Evolutionary conservation across 2,329 filamentous ascomycete species (phyloP).

Genomic region (Fusarium cicatricum): DNA sequence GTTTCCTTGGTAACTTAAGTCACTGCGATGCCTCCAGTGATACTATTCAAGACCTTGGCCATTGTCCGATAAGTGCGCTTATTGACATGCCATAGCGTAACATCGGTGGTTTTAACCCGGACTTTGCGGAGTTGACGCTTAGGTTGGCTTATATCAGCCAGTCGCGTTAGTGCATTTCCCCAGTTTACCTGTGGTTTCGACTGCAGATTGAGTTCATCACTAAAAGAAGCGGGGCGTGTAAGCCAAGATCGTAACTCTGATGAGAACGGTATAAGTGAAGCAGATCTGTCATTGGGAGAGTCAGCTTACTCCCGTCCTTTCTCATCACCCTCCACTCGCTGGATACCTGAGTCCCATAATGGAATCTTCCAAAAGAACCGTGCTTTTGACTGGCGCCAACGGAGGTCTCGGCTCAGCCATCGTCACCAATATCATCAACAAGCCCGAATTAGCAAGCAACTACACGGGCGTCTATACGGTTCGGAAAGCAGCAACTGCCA

Average conservation of each 20-base stretch:
- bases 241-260: not conserved
- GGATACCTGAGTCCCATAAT: constrained; percentile 1
- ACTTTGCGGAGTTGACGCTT: constrained; percentile 21
- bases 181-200: not conserved
- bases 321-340: not conserved
- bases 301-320: not conserved
- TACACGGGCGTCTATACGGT: constrained; percentile 50
- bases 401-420: constrained; percentile 50
- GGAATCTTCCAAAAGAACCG: constrained; percentile 40
- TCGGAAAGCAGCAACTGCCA: constrained; percentile 44
- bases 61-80: too few relatives aligned
- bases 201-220: not conserved
- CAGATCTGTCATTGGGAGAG: not conserved
- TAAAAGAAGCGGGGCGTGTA: constrained; percentile 24
- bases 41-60: too few relatives aligned
- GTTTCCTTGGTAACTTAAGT: too few relatives aligned
- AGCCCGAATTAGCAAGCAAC: constrained; percentile 41
- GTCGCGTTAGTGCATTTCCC: constrained; percentile 10
- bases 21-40: too few relatives aligned
- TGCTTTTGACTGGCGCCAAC: constrained; percentile 51
- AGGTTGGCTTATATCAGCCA: constrained; percentile 40
- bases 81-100: too few relatives aligned
- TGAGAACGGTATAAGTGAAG: constrained; percentile 25
- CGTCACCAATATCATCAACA: constrained; percentile 42
- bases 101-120: constrained; percentile 1